Percentiles rank a stretch among this genome's conserved stretches.
phyloP scores from a whole-genome alignment of 768 basidiomycete species.

The Termitomyces titanicus region DNA sequence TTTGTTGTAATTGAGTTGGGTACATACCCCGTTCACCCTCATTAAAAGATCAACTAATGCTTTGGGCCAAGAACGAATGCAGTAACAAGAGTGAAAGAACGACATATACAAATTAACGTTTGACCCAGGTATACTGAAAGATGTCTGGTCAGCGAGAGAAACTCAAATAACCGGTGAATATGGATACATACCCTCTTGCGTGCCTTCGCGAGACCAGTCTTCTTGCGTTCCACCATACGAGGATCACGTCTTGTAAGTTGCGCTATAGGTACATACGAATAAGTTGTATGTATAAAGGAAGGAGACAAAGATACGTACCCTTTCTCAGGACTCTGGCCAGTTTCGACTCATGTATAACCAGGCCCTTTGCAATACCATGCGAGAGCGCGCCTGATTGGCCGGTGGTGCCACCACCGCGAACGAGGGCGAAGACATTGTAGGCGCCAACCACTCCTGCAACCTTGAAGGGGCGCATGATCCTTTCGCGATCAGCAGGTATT shows the following conservation, averaged over 20 bases:
- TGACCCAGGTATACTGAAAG: conserved; percentile 89
- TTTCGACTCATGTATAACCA: conserved; percentile 68
- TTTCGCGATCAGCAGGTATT: conserved; percentile 71
- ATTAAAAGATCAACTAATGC: neutral
- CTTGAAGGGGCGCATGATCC: conserved; percentile 78
- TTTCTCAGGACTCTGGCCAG: conserved; percentile 62
- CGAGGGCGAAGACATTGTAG: conserved; percentile 74
- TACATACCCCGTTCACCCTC: conserved; percentile 3
- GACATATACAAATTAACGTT: conserved; percentile 54
- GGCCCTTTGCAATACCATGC: conserved; percentile 71
- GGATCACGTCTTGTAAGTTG: conserved; percentile 88
- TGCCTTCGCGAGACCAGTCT: conserved; percentile 89
- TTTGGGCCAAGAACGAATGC: neutral
- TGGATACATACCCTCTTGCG: conserved; percentile 74
- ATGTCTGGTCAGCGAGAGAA: conserved; percentile 10
- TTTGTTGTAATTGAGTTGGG: conserved; percentile 4
- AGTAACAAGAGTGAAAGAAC: neutral
- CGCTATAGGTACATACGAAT: conserved; percentile 42
- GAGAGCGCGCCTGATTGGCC: conserved; percentile 90
- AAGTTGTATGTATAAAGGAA: conserved; percentile 7
- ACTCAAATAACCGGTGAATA: neutral
- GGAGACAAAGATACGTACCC: conserved; percentile 46
- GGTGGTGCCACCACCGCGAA: conserved; percentile 84
- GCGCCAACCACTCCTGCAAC: conserved; percentile 81
- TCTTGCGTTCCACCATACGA: conserved; percentile 98